phyloP scores from a whole-genome alignment of 2,329 filamentous ascomycete species.

The Phialemoniopsis sp. region DNA sequence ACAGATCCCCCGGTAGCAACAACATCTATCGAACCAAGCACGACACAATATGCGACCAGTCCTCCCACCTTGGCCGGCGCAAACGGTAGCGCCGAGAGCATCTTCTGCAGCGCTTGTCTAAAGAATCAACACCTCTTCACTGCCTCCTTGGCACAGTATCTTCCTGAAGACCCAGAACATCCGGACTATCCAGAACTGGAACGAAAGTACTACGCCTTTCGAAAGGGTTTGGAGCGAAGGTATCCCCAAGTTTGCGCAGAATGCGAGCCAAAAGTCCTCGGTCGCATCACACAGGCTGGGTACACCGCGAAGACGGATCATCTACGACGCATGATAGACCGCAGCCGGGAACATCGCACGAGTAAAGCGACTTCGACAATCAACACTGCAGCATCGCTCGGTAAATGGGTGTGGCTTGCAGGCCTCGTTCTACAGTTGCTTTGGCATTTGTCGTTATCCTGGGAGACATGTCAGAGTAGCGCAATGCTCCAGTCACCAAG shows the following conservation, averaged over 20 bases:
- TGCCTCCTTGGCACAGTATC: slow-evolving; percentile 73
- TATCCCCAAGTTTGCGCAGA: slow-evolving; percentile 86
- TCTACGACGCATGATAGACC: slow-evolving; percentile 69
- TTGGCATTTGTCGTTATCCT: slow-evolving; percentile 36
- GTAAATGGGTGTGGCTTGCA: slow-evolving; percentile 43
- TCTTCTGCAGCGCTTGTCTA: slow-evolving; percentile 73
- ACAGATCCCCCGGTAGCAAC: slow-evolving; percentile 74
- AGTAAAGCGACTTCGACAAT: slow-evolving; percentile 32
- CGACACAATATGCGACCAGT: slow-evolving; percentile 41
- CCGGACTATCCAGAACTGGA: slow-evolving; percentile 68
- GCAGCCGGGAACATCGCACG: slow-evolving; percentile 43
- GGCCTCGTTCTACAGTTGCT: slow-evolving; percentile 40
- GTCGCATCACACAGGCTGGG: slow-evolving; percentile 63
- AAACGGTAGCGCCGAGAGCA: slow-evolving; percentile 7
- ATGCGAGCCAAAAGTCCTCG: slow-evolving; percentile 72
- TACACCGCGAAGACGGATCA: slow-evolving; percentile 85
- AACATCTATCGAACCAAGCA: slow-evolving; percentile 38
- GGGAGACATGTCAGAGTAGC: no score
- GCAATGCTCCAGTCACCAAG: no score
- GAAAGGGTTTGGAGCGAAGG: slow-evolving; percentile 67
- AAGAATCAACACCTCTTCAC: slow-evolving; percentile 86
- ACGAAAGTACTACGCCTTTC: slow-evolving; percentile 65
- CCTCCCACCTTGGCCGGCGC: slow-evolving; percentile 19
- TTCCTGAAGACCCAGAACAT: slow-evolving; percentile 60
- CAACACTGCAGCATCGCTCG: slow-evolving; percentile 36